A percentile compares a stretch with the other conserved stretches of the same genome.
Evolutionary conservation across 192 early-diverging fungal species (phyloP).

Genomic region (Jimgerdemannia lactiflua): DNA sequence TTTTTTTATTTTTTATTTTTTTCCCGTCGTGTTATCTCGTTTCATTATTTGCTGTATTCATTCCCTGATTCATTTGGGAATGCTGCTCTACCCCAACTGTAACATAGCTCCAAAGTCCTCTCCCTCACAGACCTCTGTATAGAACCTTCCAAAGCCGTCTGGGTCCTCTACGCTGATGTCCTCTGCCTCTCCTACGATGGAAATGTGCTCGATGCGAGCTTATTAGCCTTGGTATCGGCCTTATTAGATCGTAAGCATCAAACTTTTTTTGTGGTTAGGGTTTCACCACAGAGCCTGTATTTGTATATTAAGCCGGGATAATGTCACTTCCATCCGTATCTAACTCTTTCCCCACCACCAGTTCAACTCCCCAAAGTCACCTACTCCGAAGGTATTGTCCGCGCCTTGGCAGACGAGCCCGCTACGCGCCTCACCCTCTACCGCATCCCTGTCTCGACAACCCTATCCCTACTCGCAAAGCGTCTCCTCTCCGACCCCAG

Average conservation of each 20-base stretch:
- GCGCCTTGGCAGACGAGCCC: neutral
- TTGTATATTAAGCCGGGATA: too few species aligned
- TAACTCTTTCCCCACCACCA: neutral
- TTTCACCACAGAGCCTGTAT: neutral
- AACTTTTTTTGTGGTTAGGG: neutral
- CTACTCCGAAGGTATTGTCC: neutral
- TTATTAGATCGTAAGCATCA: constrained; percentile 57
- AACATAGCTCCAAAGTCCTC: constrained; percentile 50
- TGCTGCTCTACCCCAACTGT: too few species aligned
- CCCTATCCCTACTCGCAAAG: neutral
- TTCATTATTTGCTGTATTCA: too few species aligned
- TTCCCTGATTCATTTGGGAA: too few species aligned
- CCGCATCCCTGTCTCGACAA: neutral
- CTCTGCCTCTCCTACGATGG: constrained; percentile 92
- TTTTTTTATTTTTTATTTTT: too few species aligned
- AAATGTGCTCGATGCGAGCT: constrained; percentile 82
- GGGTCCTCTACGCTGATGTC: constrained; percentile 87
- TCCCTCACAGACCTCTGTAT: constrained; percentile 76
- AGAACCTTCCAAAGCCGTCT: constrained; percentile 73
- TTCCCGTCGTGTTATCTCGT: too few species aligned
- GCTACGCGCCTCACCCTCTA: neutral
- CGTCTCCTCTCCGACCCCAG: neutral
- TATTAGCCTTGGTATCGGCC: constrained; percentile 78
- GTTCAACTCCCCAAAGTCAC: neutral
- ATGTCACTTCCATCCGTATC: neutral